Conservation (phyloP, 1,139 yeast species). For the Saccharomycopsis crataegensis region DNA sequence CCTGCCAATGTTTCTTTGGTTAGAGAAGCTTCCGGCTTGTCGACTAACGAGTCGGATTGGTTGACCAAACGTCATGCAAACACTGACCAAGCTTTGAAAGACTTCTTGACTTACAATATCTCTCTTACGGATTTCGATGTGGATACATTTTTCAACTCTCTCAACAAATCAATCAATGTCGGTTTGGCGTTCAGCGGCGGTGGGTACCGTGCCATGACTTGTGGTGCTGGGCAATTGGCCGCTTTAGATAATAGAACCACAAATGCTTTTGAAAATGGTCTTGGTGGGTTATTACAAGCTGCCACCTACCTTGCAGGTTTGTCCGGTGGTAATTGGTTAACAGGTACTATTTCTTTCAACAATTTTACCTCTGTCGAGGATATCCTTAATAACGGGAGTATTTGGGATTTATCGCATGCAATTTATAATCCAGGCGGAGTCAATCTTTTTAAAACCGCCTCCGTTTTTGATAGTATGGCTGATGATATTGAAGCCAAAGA, state of each 20-base stretch:
- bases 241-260: slow-evolving; percentile 72
- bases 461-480: slow-evolving; percentile 45
- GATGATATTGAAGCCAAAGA: slow-evolving; percentile 52
- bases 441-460: slow-evolving; percentile 49
- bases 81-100: slow-evolving; percentile 45
- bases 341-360: slow-evolving; percentile 72
- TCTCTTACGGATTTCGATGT: slow-evolving; percentile 56
- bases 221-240: slow-evolving; percentile 81
- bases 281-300: slow-evolving; percentile 73
- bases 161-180: slow-evolving; percentile 37
- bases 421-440: slow-evolving; percentile 66
- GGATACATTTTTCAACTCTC: slow-evolving; percentile 33
- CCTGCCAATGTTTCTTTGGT: slow-evolving; percentile 34
- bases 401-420: slow-evolving; percentile 66
- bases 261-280: slow-evolving; percentile 49
- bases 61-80: slow-evolving; percentile 36
- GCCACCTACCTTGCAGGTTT: slow-evolving; percentile 72
- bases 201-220: slow-evolving; percentile 84
- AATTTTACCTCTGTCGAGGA: slow-evolving; percentile 71
- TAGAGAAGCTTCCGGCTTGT: slow-evolving; percentile 31
- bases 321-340: slow-evolving; percentile 85
- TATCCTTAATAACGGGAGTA: slow-evolving; percentile 39
- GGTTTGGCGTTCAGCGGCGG: slow-evolving; percentile 88
- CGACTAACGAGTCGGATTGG: slow-evolving; percentile 30
- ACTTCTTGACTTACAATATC: slow-evolving; percentile 46